Evolutionary conservation across 129 eudicot genomes (phyloP).

Genomic region (Saposhnikovia divaricata): DNA sequence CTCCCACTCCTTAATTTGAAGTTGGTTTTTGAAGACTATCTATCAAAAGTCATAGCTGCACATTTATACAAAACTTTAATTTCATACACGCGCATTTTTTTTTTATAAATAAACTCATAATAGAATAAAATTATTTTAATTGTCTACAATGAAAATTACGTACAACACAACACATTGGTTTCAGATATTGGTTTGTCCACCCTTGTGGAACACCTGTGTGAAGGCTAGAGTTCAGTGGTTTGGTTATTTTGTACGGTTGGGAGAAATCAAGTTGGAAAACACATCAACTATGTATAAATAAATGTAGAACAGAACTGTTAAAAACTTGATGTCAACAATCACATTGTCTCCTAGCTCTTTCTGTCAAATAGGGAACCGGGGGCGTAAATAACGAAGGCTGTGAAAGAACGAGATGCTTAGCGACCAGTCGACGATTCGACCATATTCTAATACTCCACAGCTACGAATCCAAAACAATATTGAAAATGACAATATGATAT

Average conservation of each 20-base stretch:
- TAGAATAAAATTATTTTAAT: neutral
- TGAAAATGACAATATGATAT: neutral
- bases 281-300: neutral
- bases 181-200: conserved; percentile 4
- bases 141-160: neutral
- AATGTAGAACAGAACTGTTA: neutral
- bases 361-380: neutral
- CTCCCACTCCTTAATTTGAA: neutral
- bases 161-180: neutral
- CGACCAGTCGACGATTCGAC: neutral
- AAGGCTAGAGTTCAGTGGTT: neutral
- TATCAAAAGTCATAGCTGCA: neutral
- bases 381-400: neutral
- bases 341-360: neutral
- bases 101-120: neutral
- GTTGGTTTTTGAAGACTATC: neutral
- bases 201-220: conserved; percentile 2
- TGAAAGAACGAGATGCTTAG: neutral
- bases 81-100: neutral
- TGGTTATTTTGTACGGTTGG: neutral
- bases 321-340: neutral
- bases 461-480: neutral
- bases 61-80: neutral
- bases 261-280: neutral
- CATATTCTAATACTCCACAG: neutral